Evolutionary conservation across 768 basidiomycete species (phyloP).

Genomic region (Trametes maxima): DNA sequence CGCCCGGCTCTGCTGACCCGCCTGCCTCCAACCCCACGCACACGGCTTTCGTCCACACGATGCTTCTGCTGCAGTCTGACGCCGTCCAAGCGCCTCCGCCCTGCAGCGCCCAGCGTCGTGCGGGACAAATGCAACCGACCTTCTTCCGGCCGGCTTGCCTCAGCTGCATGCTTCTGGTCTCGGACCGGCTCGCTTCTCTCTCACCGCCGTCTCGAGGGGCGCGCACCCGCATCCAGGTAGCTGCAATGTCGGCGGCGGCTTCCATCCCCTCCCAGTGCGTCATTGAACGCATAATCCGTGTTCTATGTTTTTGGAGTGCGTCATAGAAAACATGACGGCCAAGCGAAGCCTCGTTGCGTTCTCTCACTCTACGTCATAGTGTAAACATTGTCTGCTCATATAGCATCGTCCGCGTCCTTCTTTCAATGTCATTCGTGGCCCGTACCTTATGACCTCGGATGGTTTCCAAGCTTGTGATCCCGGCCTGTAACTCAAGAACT

Average conservation of each 20-base stretch:
- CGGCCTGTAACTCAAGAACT: too few species aligned
- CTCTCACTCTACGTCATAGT: background rate
- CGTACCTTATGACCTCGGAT: background rate
- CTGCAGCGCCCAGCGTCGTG: background rate
- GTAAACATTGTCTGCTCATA: background rate
- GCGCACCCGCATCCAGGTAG: background rate
- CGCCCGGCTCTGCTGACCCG: slow-evolving; percentile 1
- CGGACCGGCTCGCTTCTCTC: slow-evolving; percentile 9
- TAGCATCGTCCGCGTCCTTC: background rate
- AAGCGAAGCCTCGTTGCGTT: background rate
- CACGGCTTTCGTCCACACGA: slow-evolving; percentile 7
- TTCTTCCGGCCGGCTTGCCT: slow-evolving; percentile 4
- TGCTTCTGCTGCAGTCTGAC: slow-evolving; percentile 3
- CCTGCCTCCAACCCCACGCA: slow-evolving; percentile 11
- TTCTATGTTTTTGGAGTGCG: too few species aligned
- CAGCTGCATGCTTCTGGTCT: slow-evolving; percentile 3
- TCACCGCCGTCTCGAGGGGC: background rate
- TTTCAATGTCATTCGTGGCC: background rate
- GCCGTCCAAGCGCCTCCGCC: background rate
- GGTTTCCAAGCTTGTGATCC: background rate
- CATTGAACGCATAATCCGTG: background rate
- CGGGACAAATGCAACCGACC: background rate
- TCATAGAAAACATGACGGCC: background rate
- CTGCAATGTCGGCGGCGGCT: background rate
- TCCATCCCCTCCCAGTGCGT: background rate